Base-by-base conservation (phyloP, 768 basidiomycete species). In the Mycena polygramma region DNA sequence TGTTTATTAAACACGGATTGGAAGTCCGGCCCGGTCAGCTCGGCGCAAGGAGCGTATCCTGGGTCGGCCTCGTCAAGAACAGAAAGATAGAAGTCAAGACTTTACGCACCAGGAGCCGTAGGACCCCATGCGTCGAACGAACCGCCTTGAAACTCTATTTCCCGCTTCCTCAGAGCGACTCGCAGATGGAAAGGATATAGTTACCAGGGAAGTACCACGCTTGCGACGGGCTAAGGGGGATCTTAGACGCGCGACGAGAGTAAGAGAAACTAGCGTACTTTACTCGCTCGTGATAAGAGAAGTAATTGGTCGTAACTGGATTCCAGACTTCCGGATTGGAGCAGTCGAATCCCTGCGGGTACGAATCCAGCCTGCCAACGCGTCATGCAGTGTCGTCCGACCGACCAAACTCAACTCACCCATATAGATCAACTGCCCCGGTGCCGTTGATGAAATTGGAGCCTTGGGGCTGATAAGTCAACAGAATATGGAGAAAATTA, bases 41-140 rank as follows among this genome's bases (percentile, higher is more conserved):
- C 79, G 35, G 87, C 84, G 76, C 94, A 95, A 5, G 86, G 82
- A 2, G 81, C 84, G 75, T 94, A 94, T 51, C 92, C 90, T 89
- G 73, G 8, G 7, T 14, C 19, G 60, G 66, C 24, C 49, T 20
- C 51, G 22, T 76, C 14, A 76, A 57, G 35, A 13, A 13, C 30
- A 30, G 7, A 54, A 54, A 22, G 36, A 14, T 62, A 49, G 15
- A 10, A 53, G 17, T 26, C 22, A n/a, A 36, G 41, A 52, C 4
- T 24, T 20, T 3, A 15, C 69, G 1, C 77, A 89, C 89, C 90
- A 69, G 93, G 92, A 30, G 91, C 90, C 5, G 83, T 86, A 0
- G 91, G 90, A 17, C 91, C 94, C 92, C 93, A 96, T 5, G 93
- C 90, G 76, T 95, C 94, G 73, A 89, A 94, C 13, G 92, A 86